Evolutionary conservation across 1,284 basidiomycete genomes (phyloP).

Genomic region (Malassezia caprae): DNA sequence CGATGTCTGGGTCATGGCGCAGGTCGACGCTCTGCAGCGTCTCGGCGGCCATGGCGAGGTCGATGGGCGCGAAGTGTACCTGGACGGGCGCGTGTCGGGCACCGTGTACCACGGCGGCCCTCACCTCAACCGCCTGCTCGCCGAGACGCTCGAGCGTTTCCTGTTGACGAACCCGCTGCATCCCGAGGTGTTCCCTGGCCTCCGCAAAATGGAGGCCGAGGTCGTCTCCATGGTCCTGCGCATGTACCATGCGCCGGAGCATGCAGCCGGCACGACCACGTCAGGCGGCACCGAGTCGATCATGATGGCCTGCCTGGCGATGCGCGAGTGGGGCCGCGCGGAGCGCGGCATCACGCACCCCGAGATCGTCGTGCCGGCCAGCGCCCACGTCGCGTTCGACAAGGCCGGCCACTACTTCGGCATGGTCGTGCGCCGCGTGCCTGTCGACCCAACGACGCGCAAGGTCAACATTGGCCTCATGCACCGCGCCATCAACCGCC

Average conservation of each 20-base stretch:
- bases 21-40: conserved; percentile 31
- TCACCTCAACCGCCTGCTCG: conserved; percentile 34
- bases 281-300: conserved; percentile 94
- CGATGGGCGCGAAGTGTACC: conserved; percentile 39
- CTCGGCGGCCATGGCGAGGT: conserved; percentile 22
- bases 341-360: conserved; percentile 81
- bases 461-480: conserved; percentile 69
- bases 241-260: conserved; percentile 66
- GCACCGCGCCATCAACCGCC: conserved; percentile 53
- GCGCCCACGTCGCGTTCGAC: conserved; percentile 89
- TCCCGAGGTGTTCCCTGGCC: conserved; percentile 85
- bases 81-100: conserved; percentile 43
- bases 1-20: conserved; percentile 29
- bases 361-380: conserved; percentile 79
- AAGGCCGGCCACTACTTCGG: conserved; percentile 82
- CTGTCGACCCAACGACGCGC: conserved; percentile 71
- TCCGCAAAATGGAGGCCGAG: conserved; percentile 96
- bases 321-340: conserved; percentile 79
- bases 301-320: conserved; percentile 82
- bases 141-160: conserved; percentile 32
- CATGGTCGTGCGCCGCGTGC: conserved; percentile 82
- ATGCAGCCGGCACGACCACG: conserved; percentile 75
- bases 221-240: conserved; percentile 81
- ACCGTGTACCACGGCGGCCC: conserved; percentile 49
- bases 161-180: conserved; percentile 73